Evolutionary conservation across 164 flowering plant species (phyloP), one percentile per base, ranked within the genome.

Genomic region (Piper betle): DNA sequence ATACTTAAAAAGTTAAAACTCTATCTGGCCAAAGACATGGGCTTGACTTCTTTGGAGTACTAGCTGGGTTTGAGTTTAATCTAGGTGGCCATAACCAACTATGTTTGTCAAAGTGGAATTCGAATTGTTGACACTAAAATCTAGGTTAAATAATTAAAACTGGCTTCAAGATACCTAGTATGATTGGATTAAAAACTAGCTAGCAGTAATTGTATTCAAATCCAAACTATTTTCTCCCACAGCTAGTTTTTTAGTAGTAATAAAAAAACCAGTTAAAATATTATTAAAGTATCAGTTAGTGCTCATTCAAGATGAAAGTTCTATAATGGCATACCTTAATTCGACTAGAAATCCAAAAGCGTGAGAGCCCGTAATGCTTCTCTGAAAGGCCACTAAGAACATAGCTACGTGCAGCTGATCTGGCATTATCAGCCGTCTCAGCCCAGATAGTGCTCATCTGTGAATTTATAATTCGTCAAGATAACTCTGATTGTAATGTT

Each of bases 391-490:
- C 96, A 71, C 90, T 84, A 70, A 89, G 84, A 79, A 92, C 91
- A 66, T 78, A 74, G 20, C 73, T 70, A 43, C 98, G 72, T 42
- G 98, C 98, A 33, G 86, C 94, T 66, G 91, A 83, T 66, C 97
- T 71, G 52, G 98, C 98, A 77, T 85, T 84, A 54, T 92, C 91
- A 33, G 94, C 88, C 15, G 93, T 82, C 72, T 86, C 90, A 50
- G 98, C 93, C 97, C 94, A 92, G 68, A 89, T 92, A 7, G 98
- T 89, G 76, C 98, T 87, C 75, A 92, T 68, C 98, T 92, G 80
- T 52, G 55, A 43, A 74, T 75, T 16, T 9, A 46, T 46, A 46
- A 10, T 15, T 15, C 10, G 15, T 46, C 50, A 46, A 46, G 6
- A 10, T 46, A 10, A 5, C 50, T 46, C 12, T 46, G 10, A 6